Conservation (phyloP, 169 alveolate genomes). For the Blepharisma undulans region DNA sequence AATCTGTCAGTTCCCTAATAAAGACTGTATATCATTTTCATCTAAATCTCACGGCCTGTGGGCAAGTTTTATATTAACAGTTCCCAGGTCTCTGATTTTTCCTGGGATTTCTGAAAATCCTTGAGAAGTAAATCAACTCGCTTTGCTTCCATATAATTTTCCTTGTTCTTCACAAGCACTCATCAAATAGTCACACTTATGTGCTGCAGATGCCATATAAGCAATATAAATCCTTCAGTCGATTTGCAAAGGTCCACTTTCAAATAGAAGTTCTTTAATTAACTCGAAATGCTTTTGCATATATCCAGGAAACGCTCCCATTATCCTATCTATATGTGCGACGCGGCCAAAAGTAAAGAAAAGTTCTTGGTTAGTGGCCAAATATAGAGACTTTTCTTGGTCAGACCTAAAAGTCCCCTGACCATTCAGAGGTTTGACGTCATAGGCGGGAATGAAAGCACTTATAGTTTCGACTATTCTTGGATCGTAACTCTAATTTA, state of each 20-base stretch:
- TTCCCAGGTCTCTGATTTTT: not conserved
- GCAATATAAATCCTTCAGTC: constrained; percentile 28
- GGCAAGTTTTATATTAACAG: constrained; percentile 28
- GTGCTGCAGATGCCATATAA: constrained; percentile 42
- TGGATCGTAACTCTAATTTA: not conserved
- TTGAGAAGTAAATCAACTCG: not conserved
- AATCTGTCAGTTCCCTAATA: not conserved
- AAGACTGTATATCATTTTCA: not conserved
- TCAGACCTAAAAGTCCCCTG: not conserved
- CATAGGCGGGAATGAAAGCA: constrained; percentile 4
- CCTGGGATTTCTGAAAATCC: constrained; percentile 12
- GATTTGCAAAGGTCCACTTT: not conserved
- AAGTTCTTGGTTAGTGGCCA: not conserved
- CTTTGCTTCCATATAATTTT: not conserved
- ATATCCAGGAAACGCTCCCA: constrained; percentile 30
- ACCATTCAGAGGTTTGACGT: not conserved
- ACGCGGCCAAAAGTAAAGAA: not conserved
- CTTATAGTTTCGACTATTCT: not conserved
- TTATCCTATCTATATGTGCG: not conserved
- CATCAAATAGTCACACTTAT: constrained; percentile 38
- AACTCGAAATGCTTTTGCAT: constrained; percentile 1
- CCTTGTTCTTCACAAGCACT: not conserved
- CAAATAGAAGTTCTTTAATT: not conserved
- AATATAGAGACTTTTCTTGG: not conserved
- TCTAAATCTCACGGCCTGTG: constrained; percentile 39